phyloP scores from a whole-genome alignment of 176 grass and related monocot genomes.

The Otatea glauca region DNA sequence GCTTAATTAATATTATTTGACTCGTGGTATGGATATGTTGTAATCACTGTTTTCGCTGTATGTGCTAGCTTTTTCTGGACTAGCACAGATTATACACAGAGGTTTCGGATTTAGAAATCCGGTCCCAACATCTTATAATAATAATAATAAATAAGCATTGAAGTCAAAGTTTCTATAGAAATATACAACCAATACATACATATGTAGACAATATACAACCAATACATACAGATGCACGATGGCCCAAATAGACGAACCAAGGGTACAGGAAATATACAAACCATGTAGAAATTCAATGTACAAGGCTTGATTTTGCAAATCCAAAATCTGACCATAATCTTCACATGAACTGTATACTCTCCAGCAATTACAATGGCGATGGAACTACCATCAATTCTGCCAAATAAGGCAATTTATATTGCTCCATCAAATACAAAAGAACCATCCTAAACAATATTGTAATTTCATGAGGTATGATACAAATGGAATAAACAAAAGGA shows the following conservation, averaged over 20 bases:
- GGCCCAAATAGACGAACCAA: not conserved
- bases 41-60: too few relatives aligned
- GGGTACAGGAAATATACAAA: not conserved
- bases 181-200: not conserved
- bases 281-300: not conserved
- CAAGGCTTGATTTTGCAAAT: conserved; percentile 36
- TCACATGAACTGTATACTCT: conserved; percentile 52
- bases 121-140: not conserved
- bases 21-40: too few relatives aligned
- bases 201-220: not conserved
- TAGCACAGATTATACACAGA: too few relatives aligned
- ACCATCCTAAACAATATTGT: conserved; percentile 52
- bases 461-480: conserved; percentile 76
- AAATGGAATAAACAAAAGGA: conserved; percentile 61
- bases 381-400: conserved; percentile 51
- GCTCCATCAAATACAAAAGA: conserved; percentile 58
- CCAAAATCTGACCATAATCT: conserved; percentile 53
- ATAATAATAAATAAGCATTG: not conserved
- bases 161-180: not conserved
- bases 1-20: too few relatives aligned
- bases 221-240: not conserved
- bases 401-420: conserved; percentile 56
- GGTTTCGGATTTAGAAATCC: too few relatives aligned
- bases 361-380: conserved; percentile 62
- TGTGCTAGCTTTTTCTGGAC: too few relatives aligned